phyloP scores from a whole-genome alignment of 306 rosid species.

The Ormosia semicastrata region DNA sequence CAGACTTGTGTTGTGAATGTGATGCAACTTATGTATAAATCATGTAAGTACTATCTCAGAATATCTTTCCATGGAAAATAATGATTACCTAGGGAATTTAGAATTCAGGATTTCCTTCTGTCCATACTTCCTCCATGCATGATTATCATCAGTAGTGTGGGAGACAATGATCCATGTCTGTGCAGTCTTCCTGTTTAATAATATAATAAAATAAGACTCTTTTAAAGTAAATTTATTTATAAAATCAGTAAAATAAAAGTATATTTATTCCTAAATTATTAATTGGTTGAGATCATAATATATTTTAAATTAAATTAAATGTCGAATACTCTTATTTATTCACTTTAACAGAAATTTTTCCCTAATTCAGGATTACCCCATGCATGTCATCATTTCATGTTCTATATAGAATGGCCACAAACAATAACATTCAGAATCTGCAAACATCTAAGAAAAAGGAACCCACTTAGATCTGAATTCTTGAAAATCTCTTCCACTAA shows the following conservation, averaged over 20 bases:
- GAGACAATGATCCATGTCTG: constrained; percentile 15
- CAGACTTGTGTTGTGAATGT: background rate
- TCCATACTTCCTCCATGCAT: constrained; percentile 85
- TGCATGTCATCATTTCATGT: constrained; percentile 20
- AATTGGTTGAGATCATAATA: too few species aligned
- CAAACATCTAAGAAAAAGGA: background rate
- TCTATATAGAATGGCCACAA: background rate
- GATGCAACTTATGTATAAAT: background rate
- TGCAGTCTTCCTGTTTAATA: constrained; percentile 44
- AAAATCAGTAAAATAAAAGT: too few species aligned
- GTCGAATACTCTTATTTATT: too few species aligned
- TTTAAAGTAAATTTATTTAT: too few species aligned
- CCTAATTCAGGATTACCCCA: background rate
- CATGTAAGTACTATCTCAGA: background rate
- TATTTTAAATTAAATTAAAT: too few species aligned
- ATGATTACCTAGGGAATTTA: constrained; percentile 56
- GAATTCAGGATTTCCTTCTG: constrained; percentile 64
- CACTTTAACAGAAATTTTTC: too few species aligned
- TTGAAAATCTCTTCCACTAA: background rate
- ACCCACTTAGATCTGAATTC: background rate
- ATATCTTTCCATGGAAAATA: background rate
- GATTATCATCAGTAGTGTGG: constrained; percentile 35
- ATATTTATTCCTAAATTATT: too few species aligned
- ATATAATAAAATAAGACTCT: background rate
- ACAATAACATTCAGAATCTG: background rate